Percentiles rank a stretch among this genome's conserved stretches.
Conservation (phyloP, 306 rosid genomes). For the Fragaria iinumae region DNA sequence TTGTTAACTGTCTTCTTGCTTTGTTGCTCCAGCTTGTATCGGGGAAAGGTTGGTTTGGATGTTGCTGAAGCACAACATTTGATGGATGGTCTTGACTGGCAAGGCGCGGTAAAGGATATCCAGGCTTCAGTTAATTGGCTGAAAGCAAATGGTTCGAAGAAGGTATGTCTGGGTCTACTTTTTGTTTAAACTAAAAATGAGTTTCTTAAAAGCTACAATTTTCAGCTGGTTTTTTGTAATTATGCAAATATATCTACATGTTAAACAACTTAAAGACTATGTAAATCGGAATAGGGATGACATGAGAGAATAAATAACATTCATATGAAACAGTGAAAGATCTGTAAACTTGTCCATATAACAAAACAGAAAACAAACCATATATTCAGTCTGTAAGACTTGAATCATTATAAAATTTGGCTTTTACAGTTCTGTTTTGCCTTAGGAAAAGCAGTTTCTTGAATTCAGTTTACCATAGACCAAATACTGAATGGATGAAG, state of each 20-base stretch:
- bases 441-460: not conserved
- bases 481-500: not conserved
- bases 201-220: not conserved
- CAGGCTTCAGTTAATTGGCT: slow-evolving; percentile 87
- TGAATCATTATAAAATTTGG: not conserved
- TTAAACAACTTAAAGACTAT: not conserved
- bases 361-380: not conserved
- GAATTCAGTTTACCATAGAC: not conserved
- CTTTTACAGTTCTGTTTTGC: not conserved
- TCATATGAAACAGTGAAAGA: not conserved
- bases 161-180: slow-evolving; percentile 43
- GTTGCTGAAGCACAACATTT: slow-evolving; percentile 92
- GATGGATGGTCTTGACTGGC: slow-evolving; percentile 93
- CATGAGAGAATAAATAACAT: not conserved
- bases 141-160: slow-evolving; percentile 84
- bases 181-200: slow-evolving; percentile 2
- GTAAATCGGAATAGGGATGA: not conserved
- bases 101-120: slow-evolving; percentile 88
- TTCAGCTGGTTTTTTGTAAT: slow-evolving; percentile 1
- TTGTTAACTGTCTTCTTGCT: not conserved
- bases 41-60: slow-evolving; percentile 89
- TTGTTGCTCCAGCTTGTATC: slow-evolving; percentile 45
- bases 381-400: not conserved
- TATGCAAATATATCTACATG: not conserved
- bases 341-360: not conserved